Evolutionary conservation across 2,329 filamentous ascomycete genomes (phyloP), one percentile per base, ranked within the genome.

Genomic region (Trichoderma sp.): DNA sequence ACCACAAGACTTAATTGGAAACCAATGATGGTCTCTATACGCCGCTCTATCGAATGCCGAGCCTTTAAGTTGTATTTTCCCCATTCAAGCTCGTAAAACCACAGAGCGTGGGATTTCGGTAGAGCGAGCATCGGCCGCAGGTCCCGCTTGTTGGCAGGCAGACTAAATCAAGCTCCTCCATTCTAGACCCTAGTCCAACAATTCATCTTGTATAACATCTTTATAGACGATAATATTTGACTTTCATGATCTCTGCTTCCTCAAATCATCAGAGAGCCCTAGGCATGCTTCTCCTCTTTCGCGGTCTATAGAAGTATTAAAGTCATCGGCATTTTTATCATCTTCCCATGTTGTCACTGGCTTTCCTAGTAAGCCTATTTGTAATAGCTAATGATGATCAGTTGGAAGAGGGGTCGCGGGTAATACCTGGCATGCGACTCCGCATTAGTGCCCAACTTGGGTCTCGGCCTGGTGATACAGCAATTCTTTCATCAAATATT

Each of bases 191-290:
- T n/a, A n/a, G n/a, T n/a, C n/a, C n/a, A n/a, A n/a, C n/a, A n/a
- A n/a, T n/a, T n/a, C n/a, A 7, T 18, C 14, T 39, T 18, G 16
- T 18, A 18, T 39, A 7, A 3, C 1, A 4, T 10, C 16, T n/a
- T 43, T 4, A 43, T 43, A 4, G 3, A 43, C 2, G 39, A n/a
- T 8, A 3, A 43, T 43, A 43, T 43, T n/a, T 3, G 2, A 43
- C 1, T 1, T n/a, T 8, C 3, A 8, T 43, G 0, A 43, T 43
- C 6, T 43, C 7, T n/a, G 7, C 6, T 8, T 0, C 1, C 6
- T n/a, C 7, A n/a, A 43, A 4, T 39, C 6, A 4, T 43, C 4
- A 3, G 2, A 43, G 18, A 1, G 37, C 6, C 3, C 1, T 43
- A 8, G 39, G 2, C 7, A 43, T n/a, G 18, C 4, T 43, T n/a